Percentiles rank a stretch among this genome's conserved stretches.
Evolutionary conservation across 257 asterid genomes (phyloP).

Genomic region (Anisodus acutangulus): DNA sequence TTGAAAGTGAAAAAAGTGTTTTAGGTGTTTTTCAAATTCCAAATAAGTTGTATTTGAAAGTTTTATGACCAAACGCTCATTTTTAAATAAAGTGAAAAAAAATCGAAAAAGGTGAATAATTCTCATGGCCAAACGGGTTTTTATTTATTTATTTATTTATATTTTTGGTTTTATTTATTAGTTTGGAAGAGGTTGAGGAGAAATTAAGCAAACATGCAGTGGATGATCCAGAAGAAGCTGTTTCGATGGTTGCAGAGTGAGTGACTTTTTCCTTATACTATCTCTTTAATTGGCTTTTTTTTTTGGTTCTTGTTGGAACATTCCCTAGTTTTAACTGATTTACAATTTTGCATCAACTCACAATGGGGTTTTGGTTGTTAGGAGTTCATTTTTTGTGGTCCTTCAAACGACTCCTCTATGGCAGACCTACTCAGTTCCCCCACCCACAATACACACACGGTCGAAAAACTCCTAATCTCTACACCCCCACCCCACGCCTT

Average conservation of each 20-base stretch:
- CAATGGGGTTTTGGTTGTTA: slow-evolving; percentile 41
- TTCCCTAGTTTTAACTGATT: not conserved
- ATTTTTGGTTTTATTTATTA: slow-evolving; percentile 38
- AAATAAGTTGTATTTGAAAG: too few species aligned
- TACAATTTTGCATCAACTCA: slow-evolving; percentile 39
- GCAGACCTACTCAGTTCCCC: slow-evolving; percentile 51
- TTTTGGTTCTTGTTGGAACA: slow-evolving; percentile 23
- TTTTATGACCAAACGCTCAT: too few species aligned
- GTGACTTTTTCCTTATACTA: slow-evolving; percentile 38
- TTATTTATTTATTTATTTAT: not conserved
- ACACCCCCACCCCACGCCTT: slow-evolving; percentile 28
- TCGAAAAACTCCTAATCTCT: too few species aligned
- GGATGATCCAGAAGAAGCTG: slow-evolving; percentile 85
- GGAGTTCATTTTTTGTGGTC: slow-evolving; percentile 49
- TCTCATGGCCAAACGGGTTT: too few species aligned
- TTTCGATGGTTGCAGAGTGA: slow-evolving; percentile 83
- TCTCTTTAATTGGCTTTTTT: slow-evolving; percentile 7
- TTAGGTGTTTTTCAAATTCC: too few species aligned
- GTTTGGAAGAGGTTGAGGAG: slow-evolving; percentile 65
- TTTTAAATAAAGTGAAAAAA: too few species aligned
- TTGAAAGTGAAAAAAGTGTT: too few species aligned
- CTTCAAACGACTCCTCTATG: slow-evolving; percentile 43
- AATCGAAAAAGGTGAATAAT: too few species aligned
- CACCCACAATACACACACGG: not conserved
- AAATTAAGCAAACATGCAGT: slow-evolving; percentile 74